A percentile compares a stretch with the other conserved stretches of the same genome.
These are phyloP conservation scores for Tricholoma sp. DNA, from an alignment of 768 basidiomycete genomes.

Conservation along the genomic window DNA sequence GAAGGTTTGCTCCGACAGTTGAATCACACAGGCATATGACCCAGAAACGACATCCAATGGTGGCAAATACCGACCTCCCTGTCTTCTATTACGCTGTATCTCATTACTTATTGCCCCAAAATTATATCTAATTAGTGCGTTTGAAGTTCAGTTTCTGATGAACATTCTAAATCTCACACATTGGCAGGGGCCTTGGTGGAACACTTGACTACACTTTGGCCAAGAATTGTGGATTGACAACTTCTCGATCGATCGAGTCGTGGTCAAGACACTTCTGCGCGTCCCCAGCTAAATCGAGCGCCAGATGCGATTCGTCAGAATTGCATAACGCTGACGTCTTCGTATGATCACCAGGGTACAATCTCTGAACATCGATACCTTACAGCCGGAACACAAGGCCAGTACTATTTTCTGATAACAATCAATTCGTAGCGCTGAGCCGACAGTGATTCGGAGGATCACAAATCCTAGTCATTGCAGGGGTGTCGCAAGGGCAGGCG, in stretches of 20 bases:
- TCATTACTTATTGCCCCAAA: neutral
- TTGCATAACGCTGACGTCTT: neutral
- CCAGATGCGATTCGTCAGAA: neutral
- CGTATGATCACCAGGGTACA: neutral
- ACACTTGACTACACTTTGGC: neutral
- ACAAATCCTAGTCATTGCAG: too few relatives aligned
- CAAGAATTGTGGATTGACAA: neutral
- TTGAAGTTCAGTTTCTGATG: neutral
- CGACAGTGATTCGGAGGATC: neutral
- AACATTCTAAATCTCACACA: neutral
- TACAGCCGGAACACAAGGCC: too few relatives aligned
- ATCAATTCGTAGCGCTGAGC: neutral
- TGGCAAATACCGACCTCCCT: neutral
- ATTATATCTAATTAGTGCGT: neutral
- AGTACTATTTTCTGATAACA: neutral
- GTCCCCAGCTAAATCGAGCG: neutral
- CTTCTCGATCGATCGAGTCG: neutral
- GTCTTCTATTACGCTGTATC: neutral
- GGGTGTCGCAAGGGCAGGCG: neutral
- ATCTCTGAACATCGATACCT: too few relatives aligned
- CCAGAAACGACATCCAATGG: neutral
- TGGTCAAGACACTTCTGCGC: neutral
- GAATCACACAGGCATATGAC: neutral
- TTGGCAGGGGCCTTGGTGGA: neutral
- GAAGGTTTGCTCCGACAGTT: neutral